Base-by-base conservation (phyloP, 768 basidiomycete species). In the Crassisporium funariophilum region DNA sequence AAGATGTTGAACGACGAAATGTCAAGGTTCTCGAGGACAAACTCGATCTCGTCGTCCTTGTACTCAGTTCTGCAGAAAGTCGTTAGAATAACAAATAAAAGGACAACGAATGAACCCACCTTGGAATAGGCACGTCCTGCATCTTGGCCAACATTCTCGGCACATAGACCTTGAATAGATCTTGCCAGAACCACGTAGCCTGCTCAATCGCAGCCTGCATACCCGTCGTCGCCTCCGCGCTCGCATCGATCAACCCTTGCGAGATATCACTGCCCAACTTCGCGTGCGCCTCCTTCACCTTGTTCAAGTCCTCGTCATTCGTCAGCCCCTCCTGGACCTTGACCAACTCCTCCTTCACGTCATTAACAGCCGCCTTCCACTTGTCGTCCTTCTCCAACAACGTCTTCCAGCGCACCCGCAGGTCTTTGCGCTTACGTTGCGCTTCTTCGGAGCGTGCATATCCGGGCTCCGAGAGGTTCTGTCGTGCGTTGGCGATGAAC, bases 181-280 rank as follows among this genome's bases (percentile, higher is more conserved):
- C 91, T 61, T 84, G 78, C 84, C 84, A 88, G 67, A 88, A 79
- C 87, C 87, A 89, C 1, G 82, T 76, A 4, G 78, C 76, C 36
- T 83, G 77, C 44, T 86, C 82, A 51, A 84, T 57, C 4, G 77
- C 74, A 8, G 74, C 74, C 57, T 82, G 75, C 35, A 82, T 35
- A 5, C 76, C 74, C 0, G 69, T 68, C 53, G 53, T 53, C 6
- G 74, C 64, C 50, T 73, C 59, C 25, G 66, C 58, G 4, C 73
- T 54, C 5, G 61, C 67, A 19, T 65, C 64, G 16, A 57, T 69
- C 37, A 68, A 53, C 0, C 71, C 75, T 16, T 64, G 53, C 57
- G 79, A 75, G n/a, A 84, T 29, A 36, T 83, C 81, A 10, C 58
- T 46, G 1, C 69, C 73, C 10, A 88, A 66, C 49, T 69, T 70